These are phyloP conservation scores for Falciphora oryzae DNA, from an alignment of 2,329 filamentous ascomycete species.

Conservation along the genomic window DNA sequence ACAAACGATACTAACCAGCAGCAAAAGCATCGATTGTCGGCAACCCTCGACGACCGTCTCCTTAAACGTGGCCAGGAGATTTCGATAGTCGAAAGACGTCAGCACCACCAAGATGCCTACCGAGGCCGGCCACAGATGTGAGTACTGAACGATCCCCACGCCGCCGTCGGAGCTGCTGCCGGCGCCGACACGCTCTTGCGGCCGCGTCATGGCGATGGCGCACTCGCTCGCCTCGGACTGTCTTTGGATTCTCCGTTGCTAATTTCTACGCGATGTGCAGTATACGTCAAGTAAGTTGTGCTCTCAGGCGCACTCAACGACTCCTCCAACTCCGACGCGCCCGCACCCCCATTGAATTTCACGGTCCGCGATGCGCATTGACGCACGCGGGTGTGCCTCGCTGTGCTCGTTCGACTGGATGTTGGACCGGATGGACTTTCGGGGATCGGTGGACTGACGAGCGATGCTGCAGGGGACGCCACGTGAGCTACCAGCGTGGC, in stretches of 20 bases:
- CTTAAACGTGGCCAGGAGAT: constrained; percentile 10
- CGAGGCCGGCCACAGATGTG: constrained; percentile 83
- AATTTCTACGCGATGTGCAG: constrained; percentile 34
- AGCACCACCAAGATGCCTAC: constrained; percentile 68
- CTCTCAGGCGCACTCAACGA: background rate
- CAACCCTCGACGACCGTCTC: constrained; percentile 8
- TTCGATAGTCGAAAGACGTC: constrained; percentile 11
- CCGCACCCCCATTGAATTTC: constrained; percentile 11
- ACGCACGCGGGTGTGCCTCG: background rate
- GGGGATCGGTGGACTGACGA: constrained; percentile 19
- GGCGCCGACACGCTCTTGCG: constrained; percentile 16
- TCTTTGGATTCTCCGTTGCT: background rate
- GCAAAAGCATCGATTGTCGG: constrained; percentile 9
- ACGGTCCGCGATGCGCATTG: background rate
- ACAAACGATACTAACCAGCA: constrained; percentile 8
- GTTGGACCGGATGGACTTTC: background rate
- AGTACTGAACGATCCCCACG: constrained; percentile 37
- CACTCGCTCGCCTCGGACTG: background rate
- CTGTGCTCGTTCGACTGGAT: background rate
- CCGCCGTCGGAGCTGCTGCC: constrained; percentile 4
- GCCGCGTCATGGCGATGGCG: background rate
- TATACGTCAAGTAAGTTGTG: constrained; percentile 82
- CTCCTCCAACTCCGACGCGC: background rate
- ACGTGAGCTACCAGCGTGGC: constrained; percentile 95
- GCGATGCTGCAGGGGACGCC: constrained; percentile 68